Evolutionary conservation across 2,329 filamentous ascomycete genomes (phyloP).

Genomic region (Venturia carpophila): DNA sequence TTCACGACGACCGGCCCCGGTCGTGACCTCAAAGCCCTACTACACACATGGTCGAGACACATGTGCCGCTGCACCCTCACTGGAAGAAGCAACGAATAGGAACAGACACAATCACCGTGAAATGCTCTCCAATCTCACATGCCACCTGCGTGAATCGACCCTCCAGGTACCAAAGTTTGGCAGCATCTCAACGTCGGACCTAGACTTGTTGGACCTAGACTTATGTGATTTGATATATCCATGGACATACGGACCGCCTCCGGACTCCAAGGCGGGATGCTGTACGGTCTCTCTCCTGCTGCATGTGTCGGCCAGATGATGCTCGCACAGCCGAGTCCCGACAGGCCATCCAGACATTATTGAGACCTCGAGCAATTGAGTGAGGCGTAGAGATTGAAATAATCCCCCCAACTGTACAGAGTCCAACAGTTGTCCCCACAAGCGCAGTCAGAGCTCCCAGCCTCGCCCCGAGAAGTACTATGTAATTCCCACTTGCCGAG

Average conservation of each 20-base stretch:
- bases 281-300: background rate
- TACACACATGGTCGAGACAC: background rate
- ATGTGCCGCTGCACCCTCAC: background rate
- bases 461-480: background rate
- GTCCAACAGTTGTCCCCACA: no score
- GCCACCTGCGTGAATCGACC: background rate
- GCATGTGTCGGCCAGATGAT: no score
- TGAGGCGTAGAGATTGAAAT: no score
- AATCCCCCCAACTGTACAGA: no score
- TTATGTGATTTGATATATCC: background rate
- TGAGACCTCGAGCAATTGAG: no score
- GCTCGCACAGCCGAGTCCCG: no score
- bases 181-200: background rate
- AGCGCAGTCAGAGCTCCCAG: background rate
- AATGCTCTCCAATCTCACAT: background rate
- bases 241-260: background rate
- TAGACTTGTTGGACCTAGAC: constrained; percentile 8
- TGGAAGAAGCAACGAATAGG: background rate
- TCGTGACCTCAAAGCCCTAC: background rate
- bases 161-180: background rate
- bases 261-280: background rate
- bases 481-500: background rate
- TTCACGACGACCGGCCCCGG: background rate
- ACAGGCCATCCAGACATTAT: background rate
- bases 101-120: background rate